phyloP scores from a whole-genome alignment of 1,284 basidiomycete species.

The Cryptococcus hybrid region DNA sequence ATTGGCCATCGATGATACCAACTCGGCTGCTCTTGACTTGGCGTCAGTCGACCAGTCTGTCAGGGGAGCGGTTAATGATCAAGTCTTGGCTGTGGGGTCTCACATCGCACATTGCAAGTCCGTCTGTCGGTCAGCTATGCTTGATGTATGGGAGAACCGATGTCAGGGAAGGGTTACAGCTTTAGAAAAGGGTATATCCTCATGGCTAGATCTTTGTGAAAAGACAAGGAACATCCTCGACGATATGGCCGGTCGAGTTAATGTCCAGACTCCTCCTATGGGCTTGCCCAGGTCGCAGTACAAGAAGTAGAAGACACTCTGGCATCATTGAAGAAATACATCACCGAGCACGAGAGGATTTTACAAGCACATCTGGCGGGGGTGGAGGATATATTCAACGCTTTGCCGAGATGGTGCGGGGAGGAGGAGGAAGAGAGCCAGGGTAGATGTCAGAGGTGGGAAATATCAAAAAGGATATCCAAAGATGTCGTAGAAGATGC shows the following conservation, averaged over 20 bases:
- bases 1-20: background rate
- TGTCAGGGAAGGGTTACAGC: background rate
- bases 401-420: background rate
- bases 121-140: background rate
- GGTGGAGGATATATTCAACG: background rate
- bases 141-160: background rate
- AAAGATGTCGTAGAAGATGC: too few species aligned
- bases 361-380: background rate
- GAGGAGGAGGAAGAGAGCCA: background rate
- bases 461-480: too few species aligned
- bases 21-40: constrained; percentile 58
- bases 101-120: constrained; percentile 1
- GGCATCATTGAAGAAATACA: background rate
- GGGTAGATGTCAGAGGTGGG: too few species aligned
- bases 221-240: too few species aligned
- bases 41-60: constrained; percentile 63
- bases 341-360: background rate
- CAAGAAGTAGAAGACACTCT: background rate
- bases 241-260: background rate
- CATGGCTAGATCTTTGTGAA: too few species aligned
- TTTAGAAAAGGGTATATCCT: too few species aligned
- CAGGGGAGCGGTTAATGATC: constrained; percentile 66
- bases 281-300: background rate
- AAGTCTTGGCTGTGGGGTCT: constrained; percentile 58
- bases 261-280: background rate